Base-by-base conservation (phyloP, 768 basidiomycete genomes). In the Dentipellis sp. region DNA sequence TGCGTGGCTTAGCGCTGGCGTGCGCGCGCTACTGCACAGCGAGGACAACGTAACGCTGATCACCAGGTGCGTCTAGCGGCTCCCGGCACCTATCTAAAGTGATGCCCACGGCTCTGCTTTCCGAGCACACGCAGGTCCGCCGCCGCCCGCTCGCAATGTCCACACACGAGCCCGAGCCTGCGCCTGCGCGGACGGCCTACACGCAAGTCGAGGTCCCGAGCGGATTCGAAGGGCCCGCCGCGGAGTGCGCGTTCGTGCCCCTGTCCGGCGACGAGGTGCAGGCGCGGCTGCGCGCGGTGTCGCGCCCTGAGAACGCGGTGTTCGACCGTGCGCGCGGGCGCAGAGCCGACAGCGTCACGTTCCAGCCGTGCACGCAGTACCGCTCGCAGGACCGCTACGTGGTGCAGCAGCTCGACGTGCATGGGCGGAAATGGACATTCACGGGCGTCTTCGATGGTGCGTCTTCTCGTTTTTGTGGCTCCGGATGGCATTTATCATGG, bases 371-470 rank as follows among this genome's bases (percentile, higher is more conserved):
- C 58, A 49, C 62, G 40, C 64, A 66, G 9, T 71, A 72, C 48
- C 64, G 63, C n/a, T 58, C 60, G 48, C 78, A 78, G 57, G 76
- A 79, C 61, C 71, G 77, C 16, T 69, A 70, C 59, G 66, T 63
- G 47, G 56, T 71, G 17, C 72, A 73, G 55, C 66, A 76, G 55
- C 72, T 77, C 73, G 58, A 67, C 52, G 52, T 78, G 11, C 65
- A 65, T 9, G 74, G 70, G 9, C 69, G 68, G 21, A 61, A 55
- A 11, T 78, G 78, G 76, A 66, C 66, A 4, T 76, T 75, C 60
- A 73, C 71, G 12, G 77, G 70, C 10, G 70, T 79, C 36, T 78
- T 77, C 50, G 78, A 78, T 60, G 76, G 76, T 74, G 55, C 49
- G 68, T 57, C 16, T 29, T 10, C 19, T 34, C 14, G 16, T 46